phyloP scores from a whole-genome alignment of 2,329 filamentous ascomycete genomes.

The Epichloe uncinata region DNA sequence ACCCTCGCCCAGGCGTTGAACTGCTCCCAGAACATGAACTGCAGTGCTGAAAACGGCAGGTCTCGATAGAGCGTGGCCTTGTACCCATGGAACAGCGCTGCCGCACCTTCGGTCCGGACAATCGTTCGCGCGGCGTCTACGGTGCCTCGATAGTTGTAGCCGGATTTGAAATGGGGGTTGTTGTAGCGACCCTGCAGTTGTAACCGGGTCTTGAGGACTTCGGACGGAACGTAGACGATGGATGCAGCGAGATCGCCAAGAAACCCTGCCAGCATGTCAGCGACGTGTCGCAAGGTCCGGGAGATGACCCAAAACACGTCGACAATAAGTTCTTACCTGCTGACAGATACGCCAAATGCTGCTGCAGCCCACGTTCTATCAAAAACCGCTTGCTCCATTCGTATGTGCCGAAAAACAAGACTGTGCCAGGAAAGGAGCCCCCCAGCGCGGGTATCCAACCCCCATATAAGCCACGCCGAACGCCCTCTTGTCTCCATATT shows the following conservation, averaged over 20 bases:
- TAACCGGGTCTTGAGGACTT: conserved; percentile 92
- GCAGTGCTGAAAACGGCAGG: conserved; percentile 86
- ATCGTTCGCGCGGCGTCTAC: conserved; percentile 78
- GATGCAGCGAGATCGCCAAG: conserved; percentile 86
- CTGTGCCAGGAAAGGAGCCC: conserved; percentile 90
- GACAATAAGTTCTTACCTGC: conserved; percentile 44
- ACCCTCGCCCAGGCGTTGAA: conserved; percentile 69
- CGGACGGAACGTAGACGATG: conserved; percentile 88
- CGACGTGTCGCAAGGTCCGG: not conserved
- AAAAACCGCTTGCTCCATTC: conserved; percentile 87
- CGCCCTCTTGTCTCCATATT: conserved; percentile 84
- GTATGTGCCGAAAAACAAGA: conserved; percentile 93
- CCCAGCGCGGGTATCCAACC: conserved; percentile 86
- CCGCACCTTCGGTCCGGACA: conserved; percentile 64
- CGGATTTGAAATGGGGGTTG: conserved; percentile 84
- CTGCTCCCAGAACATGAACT: conserved; percentile 98
- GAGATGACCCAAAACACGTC: not conserved
- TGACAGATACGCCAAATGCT: conserved; percentile 72
- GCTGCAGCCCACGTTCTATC: conserved; percentile 71
- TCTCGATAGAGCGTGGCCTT: conserved; percentile 91
- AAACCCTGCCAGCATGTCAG: conserved; percentile 46
- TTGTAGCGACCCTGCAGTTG: conserved; percentile 92
- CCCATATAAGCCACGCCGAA: conserved; percentile 75
- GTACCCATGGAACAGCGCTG: conserved; percentile 90
- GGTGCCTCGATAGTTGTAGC: conserved; percentile 90